Evolutionary conservation across 805 yeast species (phyloP), one percentile per base, ranked within the genome.

Genomic region (Teunomyces cretensis): DNA sequence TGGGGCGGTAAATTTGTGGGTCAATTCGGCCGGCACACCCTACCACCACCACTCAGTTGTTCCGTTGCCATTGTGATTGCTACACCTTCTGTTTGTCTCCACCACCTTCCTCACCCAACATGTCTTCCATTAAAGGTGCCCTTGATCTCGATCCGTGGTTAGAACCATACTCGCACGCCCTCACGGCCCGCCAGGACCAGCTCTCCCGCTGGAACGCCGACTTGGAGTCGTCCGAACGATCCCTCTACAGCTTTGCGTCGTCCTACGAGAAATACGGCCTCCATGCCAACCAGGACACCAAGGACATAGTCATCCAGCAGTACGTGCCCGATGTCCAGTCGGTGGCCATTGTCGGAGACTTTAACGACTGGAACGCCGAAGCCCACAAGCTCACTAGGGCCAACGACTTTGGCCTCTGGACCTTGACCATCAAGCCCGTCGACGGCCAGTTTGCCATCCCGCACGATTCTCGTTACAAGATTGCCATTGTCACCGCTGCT

Each of bases 291-390:
- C 58, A 58, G 11, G 44, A 46, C 1, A 77, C 79, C 43, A 79
- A 80, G 49, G 74, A 78, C 6, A 79, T 91, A 41, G 62, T 67
- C 2, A 27, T 30, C 5, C 36, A 30, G 11, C 96, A 92, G 65
- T 92, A 96, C 83, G 90, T 95, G 1, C 99, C 98, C 5, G 85
- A 88, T 58, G 98, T 96, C 1, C 58, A 56, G 3, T 70, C 62
- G 38, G 97, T 94, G 1, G 76, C 81, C 43, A 62, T 92, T n/a
- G 84, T 88, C 45, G 99, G 99, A 12, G 98, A 92, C 42, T 92
- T 94, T 75, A 92, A 92, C 65, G 60, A 74, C 49, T 92, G 99
- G 99, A 71, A 82, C 53, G 73, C 78, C 30, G 65, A 66, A 4
- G 49, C 74, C 4, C 81, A 86, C 58, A 71, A 71, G 38, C 70